Conservation (phyloP, 768 basidiomycete genomes). For the Paxillus ammoniavirescens region DNA sequence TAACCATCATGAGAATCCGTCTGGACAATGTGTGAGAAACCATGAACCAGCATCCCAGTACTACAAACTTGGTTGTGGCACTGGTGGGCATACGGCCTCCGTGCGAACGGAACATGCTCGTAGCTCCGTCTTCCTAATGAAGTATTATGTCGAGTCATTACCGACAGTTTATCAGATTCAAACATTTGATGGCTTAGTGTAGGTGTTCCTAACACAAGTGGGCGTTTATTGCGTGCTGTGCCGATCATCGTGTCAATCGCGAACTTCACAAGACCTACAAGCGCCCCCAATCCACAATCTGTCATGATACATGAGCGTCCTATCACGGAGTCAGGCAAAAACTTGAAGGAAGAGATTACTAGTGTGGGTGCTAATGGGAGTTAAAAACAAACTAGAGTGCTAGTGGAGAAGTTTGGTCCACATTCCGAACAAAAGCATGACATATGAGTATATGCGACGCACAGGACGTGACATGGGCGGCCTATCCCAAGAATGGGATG, state of each 20-base stretch:
- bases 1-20: not conserved
- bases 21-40: no score
- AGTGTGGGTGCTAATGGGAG: not conserved
- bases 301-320: not conserved
- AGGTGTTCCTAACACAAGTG: no score
- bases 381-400: no score
- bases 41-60: no score
- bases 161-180: no score
- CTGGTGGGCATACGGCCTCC: slow-evolving; percentile 8
- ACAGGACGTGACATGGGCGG: no score
- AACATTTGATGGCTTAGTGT: not conserved
- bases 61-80: not conserved
- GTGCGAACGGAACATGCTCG: slow-evolving; percentile 2
- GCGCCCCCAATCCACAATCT: not conserved
- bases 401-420: no score
- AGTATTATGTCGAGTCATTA: no score
- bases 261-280: not conserved
- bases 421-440: no score
- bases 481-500: no score
- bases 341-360: not conserved
- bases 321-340: not conserved
- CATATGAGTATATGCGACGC: no score
- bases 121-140: not conserved
- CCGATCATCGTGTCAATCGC: not conserved
- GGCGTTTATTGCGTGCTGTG: not conserved